Percentiles rank a stretch among this genome's conserved stretches.
Evolutionary conservation across 192 early-diverging fungal genomes (phyloP).

Genomic region (Coemansia sp.): DNA sequence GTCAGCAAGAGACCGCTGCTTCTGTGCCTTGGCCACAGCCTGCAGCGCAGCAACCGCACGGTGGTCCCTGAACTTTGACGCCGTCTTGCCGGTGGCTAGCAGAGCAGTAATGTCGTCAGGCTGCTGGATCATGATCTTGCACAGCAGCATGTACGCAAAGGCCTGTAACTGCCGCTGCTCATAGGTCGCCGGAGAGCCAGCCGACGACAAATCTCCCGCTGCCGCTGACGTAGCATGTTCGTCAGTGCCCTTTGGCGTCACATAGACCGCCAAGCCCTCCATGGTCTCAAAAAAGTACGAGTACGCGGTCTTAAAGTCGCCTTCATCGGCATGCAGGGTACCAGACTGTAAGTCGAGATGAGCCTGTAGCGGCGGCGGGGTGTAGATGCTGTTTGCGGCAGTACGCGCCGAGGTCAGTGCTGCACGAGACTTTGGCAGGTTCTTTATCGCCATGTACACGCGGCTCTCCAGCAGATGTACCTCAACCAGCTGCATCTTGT

Average conservation of each 20-base stretch:
- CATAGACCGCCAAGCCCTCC: conserved; percentile 79
- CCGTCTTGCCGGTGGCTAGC: conserved; percentile 88
- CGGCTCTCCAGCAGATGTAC: conserved; percentile 96
- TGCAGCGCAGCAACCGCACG: conserved; percentile 93
- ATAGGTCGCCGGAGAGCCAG: conserved; percentile 8
- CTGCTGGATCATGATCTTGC: conserved; percentile 99
- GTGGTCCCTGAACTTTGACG: conserved; percentile 80
- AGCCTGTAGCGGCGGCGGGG: conserved; percentile 96
- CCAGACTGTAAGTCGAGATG: conserved; percentile 97
- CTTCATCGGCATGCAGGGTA: conserved; percentile 96
- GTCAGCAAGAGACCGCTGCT: conserved; percentile 95
- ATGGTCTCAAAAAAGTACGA: conserved; percentile 99
- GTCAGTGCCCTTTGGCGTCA: conserved; percentile 31
- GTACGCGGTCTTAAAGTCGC: conserved; percentile 98
- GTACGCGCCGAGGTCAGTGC: conserved; percentile 95
- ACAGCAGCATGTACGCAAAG: conserved; percentile 98
- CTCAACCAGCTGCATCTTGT: conserved; percentile 97
- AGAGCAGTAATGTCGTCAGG: conserved; percentile 93
- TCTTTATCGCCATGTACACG: conserved; percentile 89
- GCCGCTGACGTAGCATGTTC: conserved; percentile 5
- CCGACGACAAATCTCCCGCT: not conserved
- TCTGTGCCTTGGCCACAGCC: conserved; percentile 91
- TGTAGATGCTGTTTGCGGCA: conserved; percentile 96
- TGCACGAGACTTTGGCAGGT: conserved; percentile 94
- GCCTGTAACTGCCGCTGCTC: conserved; percentile 80